Evolutionary conservation across 2,329 filamentous ascomycete genomes (phyloP).

Genomic region (Cercospora janseana): DNA sequence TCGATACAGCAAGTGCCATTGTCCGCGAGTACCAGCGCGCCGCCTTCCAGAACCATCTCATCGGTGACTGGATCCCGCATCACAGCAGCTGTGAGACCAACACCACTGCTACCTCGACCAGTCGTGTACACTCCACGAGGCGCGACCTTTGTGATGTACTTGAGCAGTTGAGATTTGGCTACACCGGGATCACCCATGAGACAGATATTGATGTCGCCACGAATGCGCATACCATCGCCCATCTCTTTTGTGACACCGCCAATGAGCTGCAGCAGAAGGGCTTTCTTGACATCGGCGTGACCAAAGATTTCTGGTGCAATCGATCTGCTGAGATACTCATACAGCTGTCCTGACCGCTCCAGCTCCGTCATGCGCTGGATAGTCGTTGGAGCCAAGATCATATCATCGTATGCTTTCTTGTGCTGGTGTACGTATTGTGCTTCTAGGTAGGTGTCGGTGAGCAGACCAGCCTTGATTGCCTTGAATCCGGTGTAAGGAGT

Average conservation of each 20-base stretch:
- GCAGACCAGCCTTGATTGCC: conserved; percentile 90
- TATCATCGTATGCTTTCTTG: conserved; percentile 96
- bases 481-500: conserved; percentile 99
- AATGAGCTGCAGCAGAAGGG: conserved; percentile 88
- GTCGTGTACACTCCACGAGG: conserved; percentile 86
- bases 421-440: conserved; percentile 91
- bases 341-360: conserved; percentile 82
- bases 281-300: conserved; percentile 96
- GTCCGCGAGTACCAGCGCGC: conserved; percentile 74
- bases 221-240: conserved; percentile 97
- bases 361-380: conserved; percentile 83
- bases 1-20: conserved; percentile 85
- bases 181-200: conserved; percentile 99
- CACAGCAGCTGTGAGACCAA: conserved; percentile 77
- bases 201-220: conserved; percentile 97
- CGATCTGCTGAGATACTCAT: conserved; percentile 91
- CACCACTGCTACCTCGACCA: conserved; percentile 75
- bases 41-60: conserved; percentile 80
- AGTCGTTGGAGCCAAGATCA: conserved; percentile 76
- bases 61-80: conserved; percentile 82
- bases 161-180: conserved; percentile 95
- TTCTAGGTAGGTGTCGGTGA: conserved; percentile 96
- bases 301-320: conserved; percentile 98
- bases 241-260: conserved; percentile 96
- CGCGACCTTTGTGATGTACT: conserved; percentile 97